Percentiles rank a stretch among this genome's conserved stretches.
Evolutionary conservation across 768 basidiomycete genomes (phyloP).

Genomic region (Lactarius evosmus): DNA sequence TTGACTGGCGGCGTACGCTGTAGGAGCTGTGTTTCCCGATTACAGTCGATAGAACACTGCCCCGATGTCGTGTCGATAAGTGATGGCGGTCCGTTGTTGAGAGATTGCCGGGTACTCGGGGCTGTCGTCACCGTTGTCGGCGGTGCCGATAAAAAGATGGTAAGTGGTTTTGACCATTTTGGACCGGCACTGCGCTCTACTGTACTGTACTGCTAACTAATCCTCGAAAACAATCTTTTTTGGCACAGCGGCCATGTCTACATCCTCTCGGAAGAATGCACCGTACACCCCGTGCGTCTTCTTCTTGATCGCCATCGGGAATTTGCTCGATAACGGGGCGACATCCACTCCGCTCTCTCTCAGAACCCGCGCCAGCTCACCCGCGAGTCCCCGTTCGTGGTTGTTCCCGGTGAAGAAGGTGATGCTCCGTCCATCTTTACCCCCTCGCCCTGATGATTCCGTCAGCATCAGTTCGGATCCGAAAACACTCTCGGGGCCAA

Average conservation of each 20-base stretch:
- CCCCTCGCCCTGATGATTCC: constrained; percentile 69
- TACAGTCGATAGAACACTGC: background rate
- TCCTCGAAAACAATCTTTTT: constrained; percentile 72
- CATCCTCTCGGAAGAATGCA: constrained; percentile 75
- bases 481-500: background rate
- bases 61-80: constrained; percentile 8
- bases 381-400: constrained; percentile 83
- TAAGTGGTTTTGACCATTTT: background rate
- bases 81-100: background rate
- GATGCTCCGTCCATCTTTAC: constrained; percentile 83
- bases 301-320: constrained; percentile 98
- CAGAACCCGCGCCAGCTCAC: constrained; percentile 89
- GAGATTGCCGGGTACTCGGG: background rate
- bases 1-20: background rate
- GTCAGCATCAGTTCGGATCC: constrained; percentile 3
- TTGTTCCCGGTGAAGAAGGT: constrained; percentile 96
- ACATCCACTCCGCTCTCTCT: constrained; percentile 82
- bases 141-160: background rate
- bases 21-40: background rate
- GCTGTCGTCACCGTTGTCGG: constrained; percentile 3
- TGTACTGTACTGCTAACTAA: constrained; percentile 10
- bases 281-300: constrained; percentile 89
- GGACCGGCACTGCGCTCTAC: background rate
- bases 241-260: constrained; percentile 55
- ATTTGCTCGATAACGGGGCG: constrained; percentile 71